Evolutionary conservation across 1,284 basidiomycete species (phyloP).

Genomic region (Marasmius oreades): DNA sequence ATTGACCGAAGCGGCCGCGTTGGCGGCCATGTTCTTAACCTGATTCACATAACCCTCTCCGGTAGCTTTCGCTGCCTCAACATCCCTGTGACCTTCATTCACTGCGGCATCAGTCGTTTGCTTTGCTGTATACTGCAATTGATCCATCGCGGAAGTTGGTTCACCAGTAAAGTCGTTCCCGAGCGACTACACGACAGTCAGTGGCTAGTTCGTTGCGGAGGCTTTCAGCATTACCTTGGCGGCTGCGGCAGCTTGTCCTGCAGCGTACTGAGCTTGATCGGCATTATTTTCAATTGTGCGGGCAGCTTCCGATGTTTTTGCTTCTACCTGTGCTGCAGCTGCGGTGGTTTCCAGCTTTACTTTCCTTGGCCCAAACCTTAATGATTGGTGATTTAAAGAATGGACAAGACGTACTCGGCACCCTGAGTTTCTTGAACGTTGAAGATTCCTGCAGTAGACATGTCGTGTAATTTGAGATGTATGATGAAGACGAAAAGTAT

Average conservation of each 20-base stretch:
- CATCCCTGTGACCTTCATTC: slow-evolving; percentile 47
- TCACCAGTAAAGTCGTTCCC: slow-evolving; percentile 42
- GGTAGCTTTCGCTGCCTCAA: slow-evolving; percentile 40
- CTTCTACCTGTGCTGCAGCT: slow-evolving; percentile 13
- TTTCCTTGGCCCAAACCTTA: not conserved
- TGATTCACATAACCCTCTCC: slow-evolving; percentile 48
- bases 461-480: not conserved
- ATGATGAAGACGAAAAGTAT: too few relatives aligned
- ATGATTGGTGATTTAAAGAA: not conserved
- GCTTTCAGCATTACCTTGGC: slow-evolving; percentile 38
- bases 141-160: slow-evolving; percentile 35
- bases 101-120: slow-evolving; percentile 49
- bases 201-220: not conserved
- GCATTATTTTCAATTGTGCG: slow-evolving; percentile 39
- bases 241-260: slow-evolving; percentile 41
- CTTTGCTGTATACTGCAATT: slow-evolving; percentile 38
- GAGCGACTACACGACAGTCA: slow-evolving; percentile 31
- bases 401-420: slow-evolving; percentile 10
- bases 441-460: slow-evolving; percentile 12
- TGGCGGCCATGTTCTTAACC: slow-evolving; percentile 44
- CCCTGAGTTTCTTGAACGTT: slow-evolving; percentile 14
- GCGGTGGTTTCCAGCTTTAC: slow-evolving; percentile 13
- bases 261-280: slow-evolving; percentile 40
- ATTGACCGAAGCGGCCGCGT: slow-evolving; percentile 30
- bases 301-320: slow-evolving; percentile 3